These are phyloP conservation scores for Suaeda aralocaspica DNA, from an alignment of 148 eudicot species.

Conservation along the genomic window DNA sequence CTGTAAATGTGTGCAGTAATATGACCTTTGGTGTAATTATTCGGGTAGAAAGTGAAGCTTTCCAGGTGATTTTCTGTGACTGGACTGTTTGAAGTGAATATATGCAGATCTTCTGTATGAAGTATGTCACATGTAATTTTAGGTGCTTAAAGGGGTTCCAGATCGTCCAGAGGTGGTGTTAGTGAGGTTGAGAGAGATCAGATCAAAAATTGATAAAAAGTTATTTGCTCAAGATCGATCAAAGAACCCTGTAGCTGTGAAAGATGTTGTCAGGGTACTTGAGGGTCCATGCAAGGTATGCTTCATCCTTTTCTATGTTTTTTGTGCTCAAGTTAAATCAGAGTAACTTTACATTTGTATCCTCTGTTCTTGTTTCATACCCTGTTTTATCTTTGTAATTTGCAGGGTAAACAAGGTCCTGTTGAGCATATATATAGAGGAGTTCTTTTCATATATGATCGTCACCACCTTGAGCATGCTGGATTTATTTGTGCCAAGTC, in stretches of 20 bases:
- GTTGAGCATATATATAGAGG: constrained; percentile 88
- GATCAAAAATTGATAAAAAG: constrained; percentile 64
- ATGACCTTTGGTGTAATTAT: constrained; percentile 89
- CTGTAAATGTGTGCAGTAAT: constrained; percentile 51
- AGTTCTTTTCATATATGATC: constrained; percentile 71
- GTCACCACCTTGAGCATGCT: constrained; percentile 98
- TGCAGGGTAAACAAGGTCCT: constrained; percentile 97
- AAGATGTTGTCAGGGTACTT: constrained; percentile 72
- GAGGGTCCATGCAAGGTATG: constrained; percentile 88
- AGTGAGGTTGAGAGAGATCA: constrained; percentile 86
- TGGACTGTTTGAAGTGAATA: neutral
- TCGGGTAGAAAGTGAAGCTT: constrained; percentile 97
- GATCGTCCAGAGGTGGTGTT: constrained; percentile 88
- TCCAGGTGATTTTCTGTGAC: constrained; percentile 54
- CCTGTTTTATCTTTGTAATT: constrained; percentile 1
- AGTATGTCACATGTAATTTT: constrained; percentile 16
- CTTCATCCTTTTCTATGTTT: neutral
- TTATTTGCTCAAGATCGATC: constrained; percentile 63
- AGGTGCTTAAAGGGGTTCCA: constrained; percentile 93
- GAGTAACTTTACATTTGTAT: neutral
- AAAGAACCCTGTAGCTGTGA: constrained; percentile 64
- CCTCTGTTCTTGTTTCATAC: neutral
- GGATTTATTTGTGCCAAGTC: constrained; percentile 94
- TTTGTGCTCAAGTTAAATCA: neutral
- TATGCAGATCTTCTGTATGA: constrained; percentile 15